These are phyloP conservation scores for Nemania serpens DNA, from an alignment of 2,329 filamentous ascomycete genomes.

Conservation along the genomic window DNA sequence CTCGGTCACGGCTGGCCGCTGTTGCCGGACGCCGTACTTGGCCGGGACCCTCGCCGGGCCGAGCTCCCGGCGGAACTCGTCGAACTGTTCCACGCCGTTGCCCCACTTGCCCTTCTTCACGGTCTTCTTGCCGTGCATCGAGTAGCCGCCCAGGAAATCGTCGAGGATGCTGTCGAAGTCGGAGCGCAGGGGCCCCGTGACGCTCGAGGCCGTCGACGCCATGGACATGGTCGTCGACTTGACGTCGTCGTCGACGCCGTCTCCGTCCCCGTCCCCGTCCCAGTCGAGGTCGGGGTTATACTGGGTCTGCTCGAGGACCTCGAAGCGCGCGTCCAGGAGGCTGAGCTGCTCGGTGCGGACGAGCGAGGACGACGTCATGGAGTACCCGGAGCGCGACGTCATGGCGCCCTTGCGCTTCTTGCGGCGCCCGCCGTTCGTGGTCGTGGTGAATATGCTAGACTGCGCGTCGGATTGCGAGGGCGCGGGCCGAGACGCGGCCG, in stretches of 20 bases:
- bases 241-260: conserved; percentile 53
- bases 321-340: conserved; percentile 87
- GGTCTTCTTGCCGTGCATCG: conserved; percentile 71
- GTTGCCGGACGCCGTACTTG: conserved; percentile 30
- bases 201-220: conserved; percentile 68
- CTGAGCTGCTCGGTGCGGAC: conserved; percentile 86
- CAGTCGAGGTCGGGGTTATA: conserved; percentile 46
- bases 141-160: conserved; percentile 81
- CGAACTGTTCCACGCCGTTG: conserved; percentile 84
- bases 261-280: conserved; percentile 51
- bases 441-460: conserved; percentile 74
- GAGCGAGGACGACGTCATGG: conserved; percentile 88
- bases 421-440: conserved; percentile 75
- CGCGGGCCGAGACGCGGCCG: conserved; percentile 38
- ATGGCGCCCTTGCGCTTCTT: conserved; percentile 97
- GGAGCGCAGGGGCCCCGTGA: conserved; percentile 68
- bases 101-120: conserved; percentile 82
- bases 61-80: conserved; percentile 81
- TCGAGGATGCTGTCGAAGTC: conserved; percentile 94
- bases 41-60: conserved; percentile 71
- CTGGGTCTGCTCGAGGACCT: conserved; percentile 85
- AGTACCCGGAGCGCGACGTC: conserved; percentile 85
- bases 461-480: conserved; percentile 67
- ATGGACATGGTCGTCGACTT: conserved; percentile 48
- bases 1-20: conserved; percentile 65